Percentiles rank a stretch among this genome's conserved stretches.
These are phyloP conservation scores for Takashimella koratensis DNA, from an alignment of 1,284 basidiomycete genomes.

Conservation along the genomic window DNA sequence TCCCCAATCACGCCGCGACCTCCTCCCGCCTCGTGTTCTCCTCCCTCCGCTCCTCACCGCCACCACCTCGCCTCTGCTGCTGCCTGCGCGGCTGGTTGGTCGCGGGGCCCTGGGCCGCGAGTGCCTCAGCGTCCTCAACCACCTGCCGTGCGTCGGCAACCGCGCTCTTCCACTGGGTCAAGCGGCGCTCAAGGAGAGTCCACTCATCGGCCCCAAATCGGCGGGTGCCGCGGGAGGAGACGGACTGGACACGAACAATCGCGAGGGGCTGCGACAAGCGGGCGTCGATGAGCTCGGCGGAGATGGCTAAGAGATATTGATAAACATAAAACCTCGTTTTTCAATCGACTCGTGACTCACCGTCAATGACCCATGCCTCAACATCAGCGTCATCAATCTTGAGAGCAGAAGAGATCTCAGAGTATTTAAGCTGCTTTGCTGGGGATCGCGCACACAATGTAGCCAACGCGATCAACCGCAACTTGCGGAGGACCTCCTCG, in stretches of 20 bases:
- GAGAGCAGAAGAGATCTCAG: conserved; percentile 65
- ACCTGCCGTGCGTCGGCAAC: conserved; percentile 41
- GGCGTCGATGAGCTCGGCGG: conserved; percentile 72
- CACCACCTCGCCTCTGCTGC: conserved; percentile 16
- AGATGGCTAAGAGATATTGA: conserved; percentile 61
- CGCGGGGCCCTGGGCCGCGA: conserved; percentile 29
- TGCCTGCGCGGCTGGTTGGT: conserved; percentile 19
- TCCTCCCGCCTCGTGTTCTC: conserved; percentile 20
- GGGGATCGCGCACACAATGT: conserved; percentile 72
- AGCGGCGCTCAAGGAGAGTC: conserved; percentile 72
- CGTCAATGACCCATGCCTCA: conserved; percentile 89
- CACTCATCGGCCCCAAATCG: conserved; percentile 76
- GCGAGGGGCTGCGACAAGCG: conserved; percentile 80
- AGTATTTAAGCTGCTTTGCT: conserved; percentile 71
- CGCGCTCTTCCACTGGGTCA: conserved; percentile 69
- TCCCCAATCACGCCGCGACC: conserved; percentile 4
- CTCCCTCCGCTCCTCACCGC: conserved; percentile 11
- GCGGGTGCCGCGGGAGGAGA: conserved; percentile 59
- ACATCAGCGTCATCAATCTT: conserved; percentile 67
- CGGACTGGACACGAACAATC: conserved; percentile 69
- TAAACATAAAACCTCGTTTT: background rate
- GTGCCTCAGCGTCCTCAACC: conserved; percentile 43
- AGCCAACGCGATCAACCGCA: conserved; percentile 73
- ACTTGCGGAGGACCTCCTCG: conserved; percentile 68
- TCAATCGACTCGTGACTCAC: conserved; percentile 51